phyloP scores from a whole-genome alignment of 2,329 filamentous ascomycete species.

The Capronia coronata region DNA sequence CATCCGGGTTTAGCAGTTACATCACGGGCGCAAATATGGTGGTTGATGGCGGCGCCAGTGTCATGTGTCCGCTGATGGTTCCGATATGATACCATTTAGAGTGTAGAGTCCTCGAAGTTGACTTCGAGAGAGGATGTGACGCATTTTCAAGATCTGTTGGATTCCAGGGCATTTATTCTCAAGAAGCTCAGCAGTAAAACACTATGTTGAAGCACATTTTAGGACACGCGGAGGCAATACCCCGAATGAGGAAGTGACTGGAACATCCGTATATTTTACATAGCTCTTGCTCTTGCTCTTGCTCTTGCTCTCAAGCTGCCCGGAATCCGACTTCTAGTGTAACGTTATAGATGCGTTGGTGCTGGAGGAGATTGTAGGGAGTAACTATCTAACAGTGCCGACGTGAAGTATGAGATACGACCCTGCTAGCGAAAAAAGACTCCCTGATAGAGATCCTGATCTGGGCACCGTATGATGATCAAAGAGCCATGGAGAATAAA shows the following conservation, averaged over 20 bases:
- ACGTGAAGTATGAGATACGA: slow-evolving; percentile 63
- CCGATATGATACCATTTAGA: slow-evolving; percentile 34
- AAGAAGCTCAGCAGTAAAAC: too few species aligned
- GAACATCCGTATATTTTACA: too few species aligned
- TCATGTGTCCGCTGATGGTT: slow-evolving; percentile 40
- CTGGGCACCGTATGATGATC: slow-evolving; percentile 91
- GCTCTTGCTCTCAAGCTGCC: too few species aligned
- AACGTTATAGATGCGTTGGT: too few species aligned
- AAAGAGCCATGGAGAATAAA: slow-evolving; percentile 64
- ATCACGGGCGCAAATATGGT: slow-evolving; percentile 57
- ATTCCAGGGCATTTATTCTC: too few species aligned
- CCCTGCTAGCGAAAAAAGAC: slow-evolving; percentile 98
- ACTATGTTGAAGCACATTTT: too few species aligned
- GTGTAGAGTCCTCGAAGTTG: too few species aligned
- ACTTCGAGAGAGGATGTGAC: not conserved
- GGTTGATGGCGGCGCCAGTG: slow-evolving; percentile 54
- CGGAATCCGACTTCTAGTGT: too few species aligned
- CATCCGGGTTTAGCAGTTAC: slow-evolving; percentile 57
- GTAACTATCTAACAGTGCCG: slow-evolving; percentile 95
- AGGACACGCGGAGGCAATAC: too few species aligned
- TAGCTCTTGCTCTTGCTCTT: too few species aligned
- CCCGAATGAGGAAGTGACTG: too few species aligned
- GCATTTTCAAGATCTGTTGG: too few species aligned
- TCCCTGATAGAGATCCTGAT: slow-evolving; percentile 55
- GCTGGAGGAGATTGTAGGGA: slow-evolving; percentile 81